A percentile compares a stretch with the other conserved stretches of the same genome.
Evolutionary conservation across 2,329 filamentous ascomycete genomes (phyloP).

Genomic region (Verticillium zaregamsianum): DNA sequence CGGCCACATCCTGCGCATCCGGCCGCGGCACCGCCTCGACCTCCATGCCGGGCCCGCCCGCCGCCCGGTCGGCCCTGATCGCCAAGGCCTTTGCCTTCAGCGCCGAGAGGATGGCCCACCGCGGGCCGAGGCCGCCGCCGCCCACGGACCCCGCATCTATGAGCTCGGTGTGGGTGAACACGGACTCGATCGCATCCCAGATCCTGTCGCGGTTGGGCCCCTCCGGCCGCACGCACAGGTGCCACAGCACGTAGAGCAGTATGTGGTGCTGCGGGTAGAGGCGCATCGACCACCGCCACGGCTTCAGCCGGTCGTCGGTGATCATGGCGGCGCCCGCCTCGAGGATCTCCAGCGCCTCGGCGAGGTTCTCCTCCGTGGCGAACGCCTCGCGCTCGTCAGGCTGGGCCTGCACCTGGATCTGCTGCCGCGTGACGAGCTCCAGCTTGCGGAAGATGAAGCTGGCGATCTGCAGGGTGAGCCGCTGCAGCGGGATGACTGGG

Average conservation of each 20-base stretch:
- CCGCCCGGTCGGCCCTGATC: constrained; percentile 8
- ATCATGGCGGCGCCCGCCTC: constrained; percentile 24
- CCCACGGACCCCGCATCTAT: neutral
- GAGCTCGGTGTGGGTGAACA: constrained; percentile 4
- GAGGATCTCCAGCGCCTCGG: constrained; percentile 26
- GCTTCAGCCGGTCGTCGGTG: constrained; percentile 30
- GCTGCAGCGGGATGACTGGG: constrained; percentile 42
- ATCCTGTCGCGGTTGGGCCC: constrained; percentile 24
- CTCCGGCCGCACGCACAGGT: constrained; percentile 32
- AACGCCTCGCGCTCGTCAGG: constrained; percentile 14
- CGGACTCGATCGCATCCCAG: constrained; percentile 23
- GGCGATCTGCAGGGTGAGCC: constrained; percentile 21
- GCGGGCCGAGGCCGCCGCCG: neutral
- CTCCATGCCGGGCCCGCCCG: neutral
- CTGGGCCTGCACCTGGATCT: constrained; percentile 16
- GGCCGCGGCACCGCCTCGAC: neutral
- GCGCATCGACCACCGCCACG: constrained; percentile 32
- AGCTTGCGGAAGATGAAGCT: constrained; percentile 27
- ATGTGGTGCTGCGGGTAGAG: constrained; percentile 38
- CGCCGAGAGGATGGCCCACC: constrained; percentile 18
- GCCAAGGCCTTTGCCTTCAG: constrained; percentile 23
- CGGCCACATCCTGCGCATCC: neutral
- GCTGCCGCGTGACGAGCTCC: constrained; percentile 27
- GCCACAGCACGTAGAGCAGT: constrained; percentile 38
- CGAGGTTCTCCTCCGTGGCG: constrained; percentile 27